Percentiles rank a stretch among this genome's conserved stretches.
Conservation (phyloP, 768 basidiomycete genomes). For the Lactarius evosmus region DNA sequence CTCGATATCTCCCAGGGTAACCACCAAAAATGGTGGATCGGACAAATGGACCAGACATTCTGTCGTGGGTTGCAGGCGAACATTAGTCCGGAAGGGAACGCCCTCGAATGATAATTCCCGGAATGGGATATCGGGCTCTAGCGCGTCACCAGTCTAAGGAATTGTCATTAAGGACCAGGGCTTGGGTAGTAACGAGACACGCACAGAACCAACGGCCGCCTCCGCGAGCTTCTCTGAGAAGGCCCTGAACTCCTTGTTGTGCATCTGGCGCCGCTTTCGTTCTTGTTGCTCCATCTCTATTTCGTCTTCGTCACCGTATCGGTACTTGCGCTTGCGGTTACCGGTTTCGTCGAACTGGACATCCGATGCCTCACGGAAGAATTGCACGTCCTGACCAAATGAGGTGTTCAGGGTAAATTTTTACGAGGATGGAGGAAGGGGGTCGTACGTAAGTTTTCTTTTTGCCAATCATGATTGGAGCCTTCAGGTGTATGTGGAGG, state of each 20-base stretch:
- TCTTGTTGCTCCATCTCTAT: slow-evolving; percentile 99
- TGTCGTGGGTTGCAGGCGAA: slow-evolving; percentile 91
- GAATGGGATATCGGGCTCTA: slow-evolving; percentile 97
- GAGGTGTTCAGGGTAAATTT: slow-evolving; percentile 12
- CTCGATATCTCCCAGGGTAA: slow-evolving; percentile 92
- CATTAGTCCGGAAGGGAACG: slow-evolving; percentile 94
- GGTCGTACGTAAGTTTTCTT: slow-evolving; percentile 86
- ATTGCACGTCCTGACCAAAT: slow-evolving; percentile 81
- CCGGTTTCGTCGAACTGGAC: slow-evolving; percentile 99
- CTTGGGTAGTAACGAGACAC: slow-evolving; percentile 31
- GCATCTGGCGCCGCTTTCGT: slow-evolving; percentile 77
- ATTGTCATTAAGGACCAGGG: slow-evolving; percentile 14
- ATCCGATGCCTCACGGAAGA: slow-evolving; percentile 96
- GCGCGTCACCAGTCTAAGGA: slow-evolving; percentile 66
- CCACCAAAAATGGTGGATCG: slow-evolving; percentile 93
- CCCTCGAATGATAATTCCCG: slow-evolving; percentile 95
- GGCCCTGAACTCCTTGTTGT: slow-evolving; percentile 92
- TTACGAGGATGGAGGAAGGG: slow-evolving; percentile 3
- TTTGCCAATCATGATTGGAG: slow-evolving; percentile 98
- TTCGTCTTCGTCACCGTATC: slow-evolving; percentile 98
- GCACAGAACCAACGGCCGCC: slow-evolving; percentile 70
- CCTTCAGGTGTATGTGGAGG: slow-evolving; percentile 87
- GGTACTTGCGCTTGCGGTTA: slow-evolving; percentile 94
- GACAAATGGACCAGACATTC: slow-evolving; percentile 95
- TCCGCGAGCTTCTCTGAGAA: slow-evolving; percentile 93